Base-by-base conservation (phyloP, 1,284 basidiomycete species). In the Pterulicium gracile region DNA sequence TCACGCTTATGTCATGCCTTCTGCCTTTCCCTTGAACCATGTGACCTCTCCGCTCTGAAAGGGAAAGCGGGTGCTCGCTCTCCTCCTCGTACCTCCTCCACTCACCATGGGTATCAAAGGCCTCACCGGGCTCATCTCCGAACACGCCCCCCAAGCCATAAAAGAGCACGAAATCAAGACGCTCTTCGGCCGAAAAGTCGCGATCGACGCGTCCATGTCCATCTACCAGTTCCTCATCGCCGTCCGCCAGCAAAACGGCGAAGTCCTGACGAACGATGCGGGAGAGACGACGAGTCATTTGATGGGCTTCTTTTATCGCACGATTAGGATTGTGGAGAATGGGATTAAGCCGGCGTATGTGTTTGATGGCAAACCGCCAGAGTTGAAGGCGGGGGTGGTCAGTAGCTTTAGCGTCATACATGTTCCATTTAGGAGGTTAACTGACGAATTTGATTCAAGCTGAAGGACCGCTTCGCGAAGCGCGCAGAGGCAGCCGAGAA, bases 271-370 rank as follows among this genome's bases (percentile, higher is more conserved):
- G 61, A 97, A 96, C 57, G 95, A 98, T 19, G 81, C 82, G 1
- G 96, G 96, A 14, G 96, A 99, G 62, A 96, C 93, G 1, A 97
- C 93, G 1, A 93, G 92, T 66, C 95, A 98, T 66, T 71, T 98
- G 14, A 97, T 98, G 88, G 95, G 95, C 0, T 89, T 98, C 66
- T 98, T 98, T 68, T 98, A 98, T 60, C 80, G 95, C 23, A 96
- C 93, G 0, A 89, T 97, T 50, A 79, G 96, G 18, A 98, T 98
- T 68, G 91, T 96, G n/a, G 96, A 99, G 65, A 92, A 96, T 55
- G 96, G 96, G 3, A 93, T 98, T 61, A 98, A 99, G 61, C 95
- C 95, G 1, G 88, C 87, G 43, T 98, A 98, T 64, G 91, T 99
- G 18, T 99, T 99, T 56, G 96, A 99, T 64, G 96, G 96, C 5